Percentiles rank a stretch among this genome's conserved stretches.
Evolutionary conservation across 1,284 basidiomycete genomes (phyloP).

Genomic region (Takashimella tepidaria): DNA sequence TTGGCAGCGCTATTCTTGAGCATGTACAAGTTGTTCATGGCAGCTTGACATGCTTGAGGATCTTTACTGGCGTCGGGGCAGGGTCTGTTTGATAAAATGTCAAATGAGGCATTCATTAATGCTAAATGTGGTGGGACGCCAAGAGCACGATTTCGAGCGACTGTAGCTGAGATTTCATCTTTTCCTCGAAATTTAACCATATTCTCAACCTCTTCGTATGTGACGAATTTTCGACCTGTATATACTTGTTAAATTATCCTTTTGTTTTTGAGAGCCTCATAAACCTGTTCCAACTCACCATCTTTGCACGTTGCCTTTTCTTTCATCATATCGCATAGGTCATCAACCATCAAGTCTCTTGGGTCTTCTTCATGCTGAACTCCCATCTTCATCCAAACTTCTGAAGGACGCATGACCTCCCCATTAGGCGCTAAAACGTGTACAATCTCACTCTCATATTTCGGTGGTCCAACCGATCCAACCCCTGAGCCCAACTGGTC

Average conservation of each 20-base stretch:
- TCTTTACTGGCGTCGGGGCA: not conserved
- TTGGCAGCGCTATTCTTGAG: no score
- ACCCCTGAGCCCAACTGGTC: constrained; percentile 1
- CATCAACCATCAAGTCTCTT: constrained; percentile 44
- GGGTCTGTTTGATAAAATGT: not conserved
- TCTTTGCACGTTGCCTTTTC: constrained; percentile 44
- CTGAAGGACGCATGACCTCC: constrained; percentile 36
- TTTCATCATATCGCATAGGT: constrained; percentile 46
- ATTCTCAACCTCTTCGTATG: constrained; percentile 14
- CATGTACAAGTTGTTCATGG: constrained; percentile 13
- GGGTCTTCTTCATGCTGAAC: constrained; percentile 25
- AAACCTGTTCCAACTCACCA: constrained; percentile 22
- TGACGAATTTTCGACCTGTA: constrained; percentile 12
- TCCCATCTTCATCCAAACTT: constrained; percentile 40
- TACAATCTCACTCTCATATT: constrained; percentile 17
- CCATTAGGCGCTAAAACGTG: constrained; percentile 37
- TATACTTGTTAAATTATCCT: no score
- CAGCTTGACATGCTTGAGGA: constrained; percentile 10
- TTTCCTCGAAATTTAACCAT: constrained; percentile 4
- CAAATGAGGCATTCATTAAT: not conserved
- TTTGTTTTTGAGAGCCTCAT: not conserved
- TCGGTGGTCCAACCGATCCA: constrained; percentile 12
- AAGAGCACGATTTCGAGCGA: not conserved
- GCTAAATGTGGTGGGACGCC: not conserved
- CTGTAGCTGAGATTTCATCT: not conserved